These are phyloP conservation scores for Aristolochia californica DNA, from an alignment of 164 flowering plant genomes.

Conservation along the genomic window DNA sequence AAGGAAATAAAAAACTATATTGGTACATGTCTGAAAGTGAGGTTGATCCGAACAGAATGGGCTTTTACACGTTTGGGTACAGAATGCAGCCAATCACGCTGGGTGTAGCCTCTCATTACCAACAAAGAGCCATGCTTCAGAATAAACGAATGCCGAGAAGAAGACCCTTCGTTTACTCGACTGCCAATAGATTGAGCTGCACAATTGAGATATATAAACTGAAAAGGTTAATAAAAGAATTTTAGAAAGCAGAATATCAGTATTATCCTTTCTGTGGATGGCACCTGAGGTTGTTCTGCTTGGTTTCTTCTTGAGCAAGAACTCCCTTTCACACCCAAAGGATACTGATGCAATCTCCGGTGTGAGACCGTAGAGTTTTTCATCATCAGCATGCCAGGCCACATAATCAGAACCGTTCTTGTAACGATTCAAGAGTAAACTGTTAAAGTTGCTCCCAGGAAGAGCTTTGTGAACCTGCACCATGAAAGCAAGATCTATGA, in stretches of 20 bases:
- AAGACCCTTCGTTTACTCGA: constrained; percentile 19
- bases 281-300: constrained; percentile 32
- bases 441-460: constrained; percentile 80
- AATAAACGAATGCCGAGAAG: constrained; percentile 41
- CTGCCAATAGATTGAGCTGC: constrained; percentile 41
- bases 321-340: constrained; percentile 88
- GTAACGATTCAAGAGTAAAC: constrained; percentile 78
- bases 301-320: constrained; percentile 60
- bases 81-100: constrained; percentile 81
- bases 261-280: background rate
- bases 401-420: constrained; percentile 79
- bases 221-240: too few species aligned
- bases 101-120: constrained; percentile 80
- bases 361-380: constrained; percentile 75
- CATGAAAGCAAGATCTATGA: background rate
- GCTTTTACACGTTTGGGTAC: constrained; percentile 83
- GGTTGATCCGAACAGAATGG: constrained; percentile 63
- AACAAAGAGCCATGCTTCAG: constrained; percentile 67
- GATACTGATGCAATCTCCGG: constrained; percentile 88
- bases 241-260: too few species aligned
- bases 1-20: background rate
- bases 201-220: background rate
- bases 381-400: constrained; percentile 96
- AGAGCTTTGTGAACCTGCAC: constrained; percentile 64
- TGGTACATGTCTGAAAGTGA: constrained; percentile 63